Conservation (phyloP, 352 stramenopile genomes). For the Phytophthora megakarya region DNA sequence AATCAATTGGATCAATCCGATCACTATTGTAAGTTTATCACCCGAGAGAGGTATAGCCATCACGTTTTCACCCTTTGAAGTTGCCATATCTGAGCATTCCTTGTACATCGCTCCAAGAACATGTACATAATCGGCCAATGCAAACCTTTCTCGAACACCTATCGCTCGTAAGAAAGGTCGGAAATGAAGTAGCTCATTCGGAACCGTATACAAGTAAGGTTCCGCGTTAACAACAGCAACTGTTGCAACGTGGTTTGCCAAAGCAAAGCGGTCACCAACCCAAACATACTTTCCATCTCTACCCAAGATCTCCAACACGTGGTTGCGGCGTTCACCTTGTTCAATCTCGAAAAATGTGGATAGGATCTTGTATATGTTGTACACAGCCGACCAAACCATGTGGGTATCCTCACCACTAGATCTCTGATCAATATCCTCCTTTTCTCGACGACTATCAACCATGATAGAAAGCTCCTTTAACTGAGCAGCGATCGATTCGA, state of each 20-base stretch:
- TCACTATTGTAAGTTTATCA: constrained; percentile 56
- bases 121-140: constrained; percentile 60
- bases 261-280: constrained; percentile 65
- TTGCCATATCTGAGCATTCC: constrained; percentile 32
- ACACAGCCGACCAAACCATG: constrained; percentile 57
- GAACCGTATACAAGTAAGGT: constrained; percentile 66
- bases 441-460: constrained; percentile 23
- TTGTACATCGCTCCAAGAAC: constrained; percentile 59
- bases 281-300: constrained; percentile 61
- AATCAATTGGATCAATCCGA: constrained; percentile 71
- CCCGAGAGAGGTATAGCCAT: constrained; percentile 31
- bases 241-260: constrained; percentile 53
- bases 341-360: constrained; percentile 67
- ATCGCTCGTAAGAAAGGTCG: constrained; percentile 63
- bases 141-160: constrained; percentile 66
- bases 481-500: constrained; percentile 53
- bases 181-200: constrained; percentile 70
- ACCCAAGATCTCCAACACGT: constrained; percentile 44
- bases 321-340: constrained; percentile 15
- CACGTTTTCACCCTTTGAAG: constrained; percentile 11
- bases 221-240: constrained; percentile 59
- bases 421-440: constrained; percentile 2
- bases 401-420: constrained; percentile 36
- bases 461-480: constrained; percentile 54
- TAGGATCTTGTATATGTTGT: constrained; percentile 60